Percentiles rank a stretch among this genome's conserved stretches.
These are phyloP conservation scores for Castanea sativa DNA, from an alignment of 306 rosid genomes.

Conservation along the genomic window DNA sequence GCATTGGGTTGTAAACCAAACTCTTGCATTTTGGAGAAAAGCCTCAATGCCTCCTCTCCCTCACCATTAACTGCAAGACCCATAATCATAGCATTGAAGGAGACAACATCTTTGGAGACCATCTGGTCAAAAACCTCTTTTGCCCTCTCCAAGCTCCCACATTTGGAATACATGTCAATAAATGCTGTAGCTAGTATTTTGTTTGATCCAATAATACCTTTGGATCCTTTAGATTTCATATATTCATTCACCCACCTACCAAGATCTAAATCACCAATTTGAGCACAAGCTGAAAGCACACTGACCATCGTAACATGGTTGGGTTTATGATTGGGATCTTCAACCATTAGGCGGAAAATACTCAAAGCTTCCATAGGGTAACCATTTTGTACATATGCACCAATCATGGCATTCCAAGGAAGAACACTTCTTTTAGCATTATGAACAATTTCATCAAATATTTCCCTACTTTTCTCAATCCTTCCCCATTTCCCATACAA, in stretches of 20 bases:
- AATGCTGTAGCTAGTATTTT: constrained; percentile 59
- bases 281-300: constrained; percentile 69
- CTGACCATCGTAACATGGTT: constrained; percentile 65
- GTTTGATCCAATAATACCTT: constrained; percentile 43
- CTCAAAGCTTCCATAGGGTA: constrained; percentile 45
- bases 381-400: constrained; percentile 59
- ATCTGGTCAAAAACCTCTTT: constrained; percentile 55
- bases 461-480: constrained; percentile 43
- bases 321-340: constrained; percentile 30
- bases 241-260: constrained; percentile 55
- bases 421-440: constrained; percentile 38
- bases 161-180: constrained; percentile 65
- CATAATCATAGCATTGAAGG: constrained; percentile 66
- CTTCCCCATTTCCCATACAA: constrained; percentile 54
- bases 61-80: constrained; percentile 63
- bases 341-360: constrained; percentile 47
- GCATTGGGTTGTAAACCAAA: constrained; percentile 47
- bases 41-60: constrained; percentile 53
- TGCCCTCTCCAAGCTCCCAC: constrained; percentile 56
- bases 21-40: constrained; percentile 44
- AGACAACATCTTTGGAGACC: constrained; percentile 51
- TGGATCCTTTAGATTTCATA: constrained; percentile 40
- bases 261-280: constrained; percentile 56
- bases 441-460: constrained; percentile 37
- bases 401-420: constrained; percentile 62